A percentile compares a stretch with the other conserved stretches of the same genome.
phyloP scores from a whole-genome alignment of 1,284 basidiomycete genomes.

The Cryptococcus sp. region DNA sequence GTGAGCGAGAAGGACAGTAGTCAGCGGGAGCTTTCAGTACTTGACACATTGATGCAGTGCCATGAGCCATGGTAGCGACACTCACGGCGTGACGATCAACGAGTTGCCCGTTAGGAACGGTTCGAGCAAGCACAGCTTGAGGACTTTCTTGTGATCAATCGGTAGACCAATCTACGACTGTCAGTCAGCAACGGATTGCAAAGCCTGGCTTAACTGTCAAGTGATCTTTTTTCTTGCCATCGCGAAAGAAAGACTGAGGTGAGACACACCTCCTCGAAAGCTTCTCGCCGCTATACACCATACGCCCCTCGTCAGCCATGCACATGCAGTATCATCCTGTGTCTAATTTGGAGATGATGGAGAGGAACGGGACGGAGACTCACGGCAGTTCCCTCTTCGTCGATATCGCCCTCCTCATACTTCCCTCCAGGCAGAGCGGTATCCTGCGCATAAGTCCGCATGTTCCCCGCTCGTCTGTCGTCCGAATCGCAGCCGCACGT shows the following conservation, averaged over 20 bases:
- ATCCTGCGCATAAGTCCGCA: conserved; percentile 77
- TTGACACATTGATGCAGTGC: neutral
- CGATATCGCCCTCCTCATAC: conserved; percentile 66
- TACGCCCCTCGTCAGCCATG: neutral
- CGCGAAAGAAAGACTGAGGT: too few species aligned
- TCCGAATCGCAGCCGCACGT: neutral
- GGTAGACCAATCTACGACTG: conserved; percentile 72
- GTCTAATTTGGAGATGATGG: too few species aligned
- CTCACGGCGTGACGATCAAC: conserved; percentile 77
- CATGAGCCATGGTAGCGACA: conserved; percentile 12
- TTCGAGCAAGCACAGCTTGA: conserved; percentile 71
- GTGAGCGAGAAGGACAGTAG: neutral
- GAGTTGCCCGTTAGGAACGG: conserved; percentile 72
- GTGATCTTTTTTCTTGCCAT: too few species aligned
- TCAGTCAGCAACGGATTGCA: neutral
- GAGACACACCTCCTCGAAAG: conserved; percentile 65
- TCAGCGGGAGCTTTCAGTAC: neutral
- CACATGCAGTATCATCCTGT: neutral
- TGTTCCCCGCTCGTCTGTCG: conserved; percentile 66
- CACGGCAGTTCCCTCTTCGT: conserved; percentile 76
- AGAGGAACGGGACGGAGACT: conserved; percentile 34
- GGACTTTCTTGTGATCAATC: conserved; percentile 65
- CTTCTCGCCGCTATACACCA: conserved; percentile 64
- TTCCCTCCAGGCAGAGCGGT: conserved; percentile 82
- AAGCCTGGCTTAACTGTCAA: too few species aligned